Evolutionary conservation across 441 rosid genomes (phyloP), one percentile per base, ranked within the genome.

Genomic region (California macrophylla): DNA sequence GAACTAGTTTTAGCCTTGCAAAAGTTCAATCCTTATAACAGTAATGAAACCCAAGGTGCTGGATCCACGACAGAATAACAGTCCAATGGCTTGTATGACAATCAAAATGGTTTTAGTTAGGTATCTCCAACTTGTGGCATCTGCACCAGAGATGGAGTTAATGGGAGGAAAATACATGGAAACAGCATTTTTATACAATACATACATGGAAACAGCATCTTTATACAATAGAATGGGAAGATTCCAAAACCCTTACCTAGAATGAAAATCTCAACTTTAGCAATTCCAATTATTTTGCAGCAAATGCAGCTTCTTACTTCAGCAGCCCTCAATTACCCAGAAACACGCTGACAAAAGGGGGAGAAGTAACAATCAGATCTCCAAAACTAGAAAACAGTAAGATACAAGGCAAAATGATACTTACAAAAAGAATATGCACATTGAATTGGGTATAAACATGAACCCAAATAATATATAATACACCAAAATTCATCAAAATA

Each of bases 61-160:
- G 82, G 75, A 82, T 86, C 97, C 93, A 86, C 88, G 91, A 92
- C 95, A 90, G 95, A 79, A 64, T 80, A 81, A 62, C 68, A 68
- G 72, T 68, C 71, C 24, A 47, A 70, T 64, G 65, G 68, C 56
- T 23, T 61, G 68, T 32, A 62, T 60, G 71, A 24, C 64, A 34
- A 36, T 68, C n/a, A 65, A 66, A 54, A 56, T 1, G 63, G 63
- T 23, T 23, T 10, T 28, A 64, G 30, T 42, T 69, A 70, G 71
- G 54, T 71, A 42, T 67, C 47, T 52, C 75, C 47, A 70, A 32
- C 62, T 69, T 64, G 71, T 74, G 69, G 69, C 66, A 77, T 83
- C 84, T 84, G 52, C 77, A 23, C 60, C 34, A 68, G 69, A 72
- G 29, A 74, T 28, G 38, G 42, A 74, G 8, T 28, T 32, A 73